phyloP scores from a whole-genome alignment of 306 rosid genomes.

The Cicer pinnatifidum region DNA sequence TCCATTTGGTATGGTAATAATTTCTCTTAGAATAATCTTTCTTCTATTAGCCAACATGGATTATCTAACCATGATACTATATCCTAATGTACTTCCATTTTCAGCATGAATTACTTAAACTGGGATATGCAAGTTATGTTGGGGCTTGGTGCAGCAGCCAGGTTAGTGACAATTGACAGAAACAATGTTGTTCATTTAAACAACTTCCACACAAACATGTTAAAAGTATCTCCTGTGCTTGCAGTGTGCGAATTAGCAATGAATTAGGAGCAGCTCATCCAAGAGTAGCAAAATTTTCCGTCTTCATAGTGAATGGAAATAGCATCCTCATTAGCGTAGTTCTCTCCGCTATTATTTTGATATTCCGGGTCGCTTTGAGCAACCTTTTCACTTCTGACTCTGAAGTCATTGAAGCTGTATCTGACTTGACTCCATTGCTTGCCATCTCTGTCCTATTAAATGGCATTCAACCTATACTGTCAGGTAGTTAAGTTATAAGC shows the following conservation, averaged over 20 bases:
- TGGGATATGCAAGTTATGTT: slow-evolving; percentile 73
- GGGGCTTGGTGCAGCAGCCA: slow-evolving; percentile 75
- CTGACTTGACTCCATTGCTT: slow-evolving; percentile 65
- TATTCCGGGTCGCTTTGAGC: slow-evolving; percentile 59
- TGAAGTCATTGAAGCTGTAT: slow-evolving; percentile 61
- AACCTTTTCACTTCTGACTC: slow-evolving; percentile 62
- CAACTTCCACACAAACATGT: not conserved
- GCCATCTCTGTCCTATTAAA: slow-evolving; percentile 72
- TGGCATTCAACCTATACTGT: slow-evolving; percentile 57
- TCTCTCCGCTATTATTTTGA: slow-evolving; percentile 53
- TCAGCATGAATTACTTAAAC: slow-evolving; percentile 72
- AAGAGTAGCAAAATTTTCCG: slow-evolving; percentile 67
- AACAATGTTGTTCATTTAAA: not conserved
- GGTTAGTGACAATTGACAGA: slow-evolving; percentile 47
- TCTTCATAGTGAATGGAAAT: slow-evolving; percentile 66
- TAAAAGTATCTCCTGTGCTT: not conserved
- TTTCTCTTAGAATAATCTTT: slow-evolving; percentile 39
- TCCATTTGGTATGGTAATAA: slow-evolving; percentile 50
- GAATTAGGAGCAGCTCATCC: slow-evolving; percentile 78
- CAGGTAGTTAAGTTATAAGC: slow-evolving; percentile 35
- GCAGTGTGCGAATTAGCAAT: slow-evolving; percentile 73
- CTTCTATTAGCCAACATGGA: slow-evolving; percentile 12
- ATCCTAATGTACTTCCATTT: slow-evolving; percentile 25
- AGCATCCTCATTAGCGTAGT: slow-evolving; percentile 61
- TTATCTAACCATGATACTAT: slow-evolving; percentile 16